Evolutionary conservation across 768 basidiomycete species (phyloP).

Genomic region (Coprinellus aureogranulatus): DNA sequence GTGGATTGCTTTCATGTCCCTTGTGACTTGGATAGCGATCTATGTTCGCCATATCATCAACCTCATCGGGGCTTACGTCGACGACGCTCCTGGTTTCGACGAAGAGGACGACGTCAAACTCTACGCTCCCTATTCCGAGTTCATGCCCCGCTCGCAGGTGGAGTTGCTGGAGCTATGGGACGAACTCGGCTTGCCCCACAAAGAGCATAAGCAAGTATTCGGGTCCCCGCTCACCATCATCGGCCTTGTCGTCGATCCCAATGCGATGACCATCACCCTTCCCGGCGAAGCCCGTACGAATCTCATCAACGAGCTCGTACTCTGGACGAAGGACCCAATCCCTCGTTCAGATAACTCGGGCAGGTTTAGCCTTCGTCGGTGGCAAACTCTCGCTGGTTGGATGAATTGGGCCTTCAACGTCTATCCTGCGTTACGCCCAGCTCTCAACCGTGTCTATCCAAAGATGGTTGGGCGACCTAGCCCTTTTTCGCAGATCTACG

Average conservation of each 20-base stretch:
- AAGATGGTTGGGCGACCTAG: constrained; percentile 30
- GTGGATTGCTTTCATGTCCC: constrained; percentile 28
- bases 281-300: constrained; percentile 5
- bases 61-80: constrained; percentile 29
- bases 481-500: constrained; percentile 13
- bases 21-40: constrained; percentile 36
- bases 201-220: constrained; percentile 35
- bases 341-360: constrained; percentile 14
- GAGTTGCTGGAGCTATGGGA: constrained; percentile 38
- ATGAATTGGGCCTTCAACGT: constrained; percentile 41
- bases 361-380: constrained; percentile 7
- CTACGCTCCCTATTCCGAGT: constrained; percentile 29
- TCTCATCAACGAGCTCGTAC: constrained; percentile 6
- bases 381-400: constrained; percentile 29
- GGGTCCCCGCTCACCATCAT: constrained; percentile 33
- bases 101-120: constrained; percentile 11
- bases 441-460: constrained; percentile 28
- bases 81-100: constrained; percentile 30
- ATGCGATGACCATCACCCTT: constrained; percentile 27
- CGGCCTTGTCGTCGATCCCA: constrained; percentile 35
- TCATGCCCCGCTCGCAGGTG: constrained; percentile 28
- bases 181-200: constrained; percentile 36
- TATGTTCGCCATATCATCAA: constrained; percentile 13
- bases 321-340: neutral
- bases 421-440: constrained; percentile 33